Percentiles rank a stretch among this genome's conserved stretches.
Conservation (phyloP, 352 stramenopile species). For the Phytophthora pistaciae region DNA sequence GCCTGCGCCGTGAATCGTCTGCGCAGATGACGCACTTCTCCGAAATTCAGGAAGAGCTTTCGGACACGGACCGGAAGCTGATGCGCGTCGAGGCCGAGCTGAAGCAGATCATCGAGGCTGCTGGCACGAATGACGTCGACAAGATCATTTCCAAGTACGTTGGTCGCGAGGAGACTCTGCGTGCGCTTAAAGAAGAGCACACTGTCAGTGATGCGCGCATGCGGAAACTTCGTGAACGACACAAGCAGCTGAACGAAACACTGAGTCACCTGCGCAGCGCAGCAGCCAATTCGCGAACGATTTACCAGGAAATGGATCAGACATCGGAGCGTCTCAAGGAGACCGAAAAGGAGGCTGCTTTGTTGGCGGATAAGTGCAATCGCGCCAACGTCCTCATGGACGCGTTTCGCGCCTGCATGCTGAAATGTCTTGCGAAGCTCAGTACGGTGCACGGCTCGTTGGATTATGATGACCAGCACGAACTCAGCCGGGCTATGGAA, state of each 20-base stretch:
- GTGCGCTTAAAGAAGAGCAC: constrained; percentile 83
- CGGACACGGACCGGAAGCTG: constrained; percentile 74
- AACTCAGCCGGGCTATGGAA: constrained; percentile 74
- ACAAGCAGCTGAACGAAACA: constrained; percentile 82
- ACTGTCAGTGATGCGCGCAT: constrained; percentile 76
- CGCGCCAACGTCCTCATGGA: constrained; percentile 83
- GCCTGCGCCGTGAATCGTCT: constrained; percentile 78
- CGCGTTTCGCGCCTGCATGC: constrained; percentile 83
- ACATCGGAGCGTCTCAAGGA: constrained; percentile 86
- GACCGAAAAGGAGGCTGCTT: constrained; percentile 80
- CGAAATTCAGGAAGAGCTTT: constrained; percentile 82
- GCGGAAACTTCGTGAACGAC: constrained; percentile 76
- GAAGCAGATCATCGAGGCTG: constrained; percentile 81
- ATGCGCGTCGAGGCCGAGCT: constrained; percentile 74
- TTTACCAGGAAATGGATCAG: constrained; percentile 89
- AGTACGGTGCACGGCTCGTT: constrained; percentile 75
- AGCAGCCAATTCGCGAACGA: constrained; percentile 82
- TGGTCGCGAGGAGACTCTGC: constrained; percentile 72
- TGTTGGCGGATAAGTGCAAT: constrained; percentile 78
- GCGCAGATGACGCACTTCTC: constrained; percentile 84
- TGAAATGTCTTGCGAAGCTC: constrained; percentile 84
- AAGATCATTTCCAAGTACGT: constrained; percentile 87
- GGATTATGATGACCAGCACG: constrained; percentile 80
- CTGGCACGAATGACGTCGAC: constrained; percentile 81
- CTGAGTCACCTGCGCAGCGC: constrained; percentile 67